Evolutionary conservation across 1,284 basidiomycete species (phyloP), one percentile per base, ranked within the genome.

Genomic region (Irpex lacteus): DNA sequence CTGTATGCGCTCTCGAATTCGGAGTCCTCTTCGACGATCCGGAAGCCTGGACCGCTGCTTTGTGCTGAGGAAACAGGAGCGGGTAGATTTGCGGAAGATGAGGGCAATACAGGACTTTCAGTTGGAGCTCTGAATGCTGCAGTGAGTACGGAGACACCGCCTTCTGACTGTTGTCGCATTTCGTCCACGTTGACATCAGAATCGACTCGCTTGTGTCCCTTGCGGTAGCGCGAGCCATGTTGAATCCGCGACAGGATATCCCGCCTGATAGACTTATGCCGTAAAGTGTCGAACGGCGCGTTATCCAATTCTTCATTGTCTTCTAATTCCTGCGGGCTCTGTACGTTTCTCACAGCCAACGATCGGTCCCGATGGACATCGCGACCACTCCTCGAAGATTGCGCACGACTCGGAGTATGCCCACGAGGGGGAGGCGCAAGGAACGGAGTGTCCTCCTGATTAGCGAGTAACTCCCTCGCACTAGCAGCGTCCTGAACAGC

Each of bases 11-110:
- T 63, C 18, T 69, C 69, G 13, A 68, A 69, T 52, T 70, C 70
- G 1, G 71, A 61, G 40, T 76, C 73, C 54, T 78, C 76, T 50
- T 74, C 68, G 49, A 77, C 69, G 55, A 78, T 74, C 44, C 75
- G 67, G 67, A 78, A 78, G 2, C 77, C 77, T 49, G 70, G 67
- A 53, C 66, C 63, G 38, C 63, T 62, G 32, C 60, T 40, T 9
- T 18, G 15, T 11, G 37, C 13, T 15, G 49, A 19, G 21, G 63
- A 21, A n/a, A 54, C 56, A 52, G 50, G 50, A 52, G 18, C 8
- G 26, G 40, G n/a, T n/a, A 59, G 3, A 5, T 18, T 56, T 9
- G 54, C n/a, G 3, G 54, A 15, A 34, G 18, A 11, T 26, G 9
- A 9, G 34, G 54, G 26, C 18, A 18, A 11, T 8, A 11, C 7